Conservation (phyloP, 805 yeast genomes). For the Ogataea salicorniae region DNA sequence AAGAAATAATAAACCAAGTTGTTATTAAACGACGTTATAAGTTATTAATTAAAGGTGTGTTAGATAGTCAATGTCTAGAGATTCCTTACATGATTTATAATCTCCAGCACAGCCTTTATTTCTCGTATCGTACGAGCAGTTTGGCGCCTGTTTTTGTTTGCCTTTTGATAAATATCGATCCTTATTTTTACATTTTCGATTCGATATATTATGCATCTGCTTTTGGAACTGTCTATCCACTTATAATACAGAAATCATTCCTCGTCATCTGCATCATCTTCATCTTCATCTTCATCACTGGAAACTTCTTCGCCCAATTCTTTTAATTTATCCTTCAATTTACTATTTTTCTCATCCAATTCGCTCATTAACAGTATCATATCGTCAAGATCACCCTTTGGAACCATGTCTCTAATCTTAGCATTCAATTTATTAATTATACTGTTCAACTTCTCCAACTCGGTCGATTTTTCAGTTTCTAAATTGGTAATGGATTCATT, state of each 20-base stretch:
- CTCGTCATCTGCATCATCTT: conserved; percentile 42
- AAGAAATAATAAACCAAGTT: too few relatives aligned
- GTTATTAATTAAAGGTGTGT: too few relatives aligned
- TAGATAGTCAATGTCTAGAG: too few relatives aligned
- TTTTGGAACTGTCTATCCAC: too few relatives aligned
- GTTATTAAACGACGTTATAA: too few relatives aligned
- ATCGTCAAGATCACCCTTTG: conserved; percentile 62
- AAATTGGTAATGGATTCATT: not conserved
- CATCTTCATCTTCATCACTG: conserved; percentile 67
- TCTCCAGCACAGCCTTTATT: too few relatives aligned
- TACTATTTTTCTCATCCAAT: conserved; percentile 60
- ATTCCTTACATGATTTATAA: too few relatives aligned
- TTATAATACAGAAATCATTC: not conserved
- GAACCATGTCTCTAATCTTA: conserved; percentile 30
- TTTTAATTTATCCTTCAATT: conserved; percentile 49
- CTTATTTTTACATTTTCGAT: too few relatives aligned
- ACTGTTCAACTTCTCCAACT: conserved; percentile 5
- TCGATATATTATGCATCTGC: too few relatives aligned
- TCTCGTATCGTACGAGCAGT: too few relatives aligned
- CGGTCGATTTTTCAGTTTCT: not conserved
- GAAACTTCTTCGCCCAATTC: conserved; percentile 56
- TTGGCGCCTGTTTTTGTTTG: too few relatives aligned
- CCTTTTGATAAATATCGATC: too few relatives aligned
- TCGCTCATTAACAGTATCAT: conserved; percentile 72
- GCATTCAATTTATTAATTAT: not conserved